Conservation (phyloP, 2,329 filamentous ascomycete species). For the Trichoderma brevicompactum region DNA sequence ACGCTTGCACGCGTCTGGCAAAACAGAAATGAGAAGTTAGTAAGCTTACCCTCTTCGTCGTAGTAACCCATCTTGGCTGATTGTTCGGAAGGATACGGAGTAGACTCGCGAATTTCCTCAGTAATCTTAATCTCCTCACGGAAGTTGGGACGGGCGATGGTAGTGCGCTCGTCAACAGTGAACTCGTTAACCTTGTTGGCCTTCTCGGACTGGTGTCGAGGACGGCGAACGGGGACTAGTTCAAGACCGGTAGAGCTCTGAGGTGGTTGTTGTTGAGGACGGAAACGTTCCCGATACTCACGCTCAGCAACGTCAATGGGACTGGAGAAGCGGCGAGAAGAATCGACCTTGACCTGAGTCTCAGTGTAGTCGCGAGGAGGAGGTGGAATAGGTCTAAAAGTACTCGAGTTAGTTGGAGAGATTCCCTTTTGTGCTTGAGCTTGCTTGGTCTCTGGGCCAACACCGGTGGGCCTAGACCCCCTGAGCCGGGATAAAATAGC, state of each 20-base stretch:
- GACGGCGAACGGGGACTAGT: constrained; percentile 12
- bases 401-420: constrained; percentile 31
- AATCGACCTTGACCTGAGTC: constrained; percentile 68
- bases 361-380: constrained; percentile 58
- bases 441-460: constrained; percentile 36
- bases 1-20: constrained; percentile 24
- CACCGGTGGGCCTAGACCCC: constrained; percentile 31
- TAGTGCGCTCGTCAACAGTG: constrained; percentile 44
- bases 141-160: constrained; percentile 51
- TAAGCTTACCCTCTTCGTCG: constrained; percentile 62
- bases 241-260: constrained; percentile 14
- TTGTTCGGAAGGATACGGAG: constrained; percentile 48
- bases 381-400: constrained; percentile 39
- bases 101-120: constrained; percentile 68
- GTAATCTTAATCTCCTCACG: constrained; percentile 62
- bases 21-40: constrained; percentile 12
- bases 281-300: constrained; percentile 63
- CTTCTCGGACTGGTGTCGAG: constrained; percentile 33
- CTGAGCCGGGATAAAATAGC: constrained; percentile 33
- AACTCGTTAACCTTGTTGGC: constrained; percentile 41
- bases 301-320: constrained; percentile 68
- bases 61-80: constrained; percentile 68
- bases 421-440: constrained; percentile 36
- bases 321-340: constrained; percentile 45
- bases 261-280: constrained; percentile 38